phyloP scores from a whole-genome alignment of 768 basidiomycete species.

The Calocybe cyanea region DNA sequence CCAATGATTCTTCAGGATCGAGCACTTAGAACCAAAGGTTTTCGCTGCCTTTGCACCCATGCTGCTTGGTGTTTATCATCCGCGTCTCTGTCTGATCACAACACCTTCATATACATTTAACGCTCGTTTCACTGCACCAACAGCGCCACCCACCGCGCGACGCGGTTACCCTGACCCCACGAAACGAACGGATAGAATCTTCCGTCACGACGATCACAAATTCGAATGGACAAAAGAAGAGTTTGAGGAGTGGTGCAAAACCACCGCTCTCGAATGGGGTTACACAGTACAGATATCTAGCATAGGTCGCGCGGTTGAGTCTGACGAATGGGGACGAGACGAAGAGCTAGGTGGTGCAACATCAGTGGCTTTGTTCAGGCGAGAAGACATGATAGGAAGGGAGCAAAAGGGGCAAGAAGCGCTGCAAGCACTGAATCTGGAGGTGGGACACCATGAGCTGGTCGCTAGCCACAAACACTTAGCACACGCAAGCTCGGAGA shows the following conservation, averaged over 20 bases:
- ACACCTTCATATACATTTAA: constrained; percentile 89
- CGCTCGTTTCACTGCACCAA: constrained; percentile 62
- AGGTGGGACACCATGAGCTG: constrained; percentile 38
- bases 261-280: constrained; percentile 61
- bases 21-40: constrained; percentile 63
- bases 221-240: constrained; percentile 86
- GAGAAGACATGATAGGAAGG: constrained; percentile 35
- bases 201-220: constrained; percentile 82
- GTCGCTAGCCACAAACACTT: constrained; percentile 45
- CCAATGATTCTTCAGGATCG: constrained; percentile 50
- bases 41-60: constrained; percentile 64
- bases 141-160: constrained; percentile 35
- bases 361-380: constrained; percentile 61
- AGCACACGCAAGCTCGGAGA: constrained; percentile 44
- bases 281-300: constrained; percentile 59
- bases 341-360: constrained; percentile 60
- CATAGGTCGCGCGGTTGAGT: constrained; percentile 55
- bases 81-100: constrained; percentile 69
- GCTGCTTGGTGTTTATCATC: constrained; percentile 76
- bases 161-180: constrained; percentile 73
- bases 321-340: constrained; percentile 74
- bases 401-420: constrained; percentile 33
- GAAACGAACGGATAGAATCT: constrained; percentile 63
- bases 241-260: constrained; percentile 60
- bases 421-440: constrained; percentile 23